A percentile compares a stretch with the other conserved stretches of the same genome.
Evolutionary conservation across 257 asterid species (phyloP).

Genomic region (Petunia axillaris): DNA sequence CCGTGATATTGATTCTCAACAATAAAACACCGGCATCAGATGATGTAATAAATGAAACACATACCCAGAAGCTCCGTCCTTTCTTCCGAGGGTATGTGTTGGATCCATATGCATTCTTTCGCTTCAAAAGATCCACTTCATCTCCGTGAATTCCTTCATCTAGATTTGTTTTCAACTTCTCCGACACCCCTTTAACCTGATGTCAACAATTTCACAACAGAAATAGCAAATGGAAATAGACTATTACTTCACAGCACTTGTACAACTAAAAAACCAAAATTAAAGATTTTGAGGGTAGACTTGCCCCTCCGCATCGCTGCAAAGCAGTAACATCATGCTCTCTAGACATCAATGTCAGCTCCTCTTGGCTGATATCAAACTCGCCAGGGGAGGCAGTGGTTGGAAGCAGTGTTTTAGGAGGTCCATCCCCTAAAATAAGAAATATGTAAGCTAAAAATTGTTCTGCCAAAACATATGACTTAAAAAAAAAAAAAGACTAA

Average conservation of each 20-base stretch:
- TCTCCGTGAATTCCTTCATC: conserved; percentile 82
- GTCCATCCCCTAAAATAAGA: conserved; percentile 47
- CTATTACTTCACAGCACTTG: conserved; percentile 14
- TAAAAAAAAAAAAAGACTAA: neutral
- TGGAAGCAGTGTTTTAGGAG: conserved; percentile 46
- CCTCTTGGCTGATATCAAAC: conserved; percentile 74
- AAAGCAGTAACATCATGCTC: conserved; percentile 59
- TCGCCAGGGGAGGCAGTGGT: conserved; percentile 55
- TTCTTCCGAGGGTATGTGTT: conserved; percentile 96
- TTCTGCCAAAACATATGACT: neutral
- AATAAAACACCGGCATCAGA: conserved; percentile 14
- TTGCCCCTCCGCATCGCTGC: conserved; percentile 87
- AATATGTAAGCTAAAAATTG: conserved; percentile 19
- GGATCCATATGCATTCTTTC: conserved; percentile 83
- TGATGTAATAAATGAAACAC: conserved; percentile 22
- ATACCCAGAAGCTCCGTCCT: conserved; percentile 89
- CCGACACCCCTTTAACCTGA: conserved; percentile 73
- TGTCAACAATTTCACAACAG: conserved; percentile 18
- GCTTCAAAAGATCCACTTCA: conserved; percentile 57
- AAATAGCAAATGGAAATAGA: conserved; percentile 10
- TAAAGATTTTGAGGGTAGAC: conserved; percentile 36
- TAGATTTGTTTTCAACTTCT: conserved; percentile 58
- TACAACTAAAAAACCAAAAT: neutral
- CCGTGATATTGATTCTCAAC: neutral
- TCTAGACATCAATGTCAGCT: conserved; percentile 66